A percentile compares a stretch with the other conserved stretches of the same genome.
These are phyloP conservation scores for Starmerella gropengiesseri DNA, from an alignment of 805 yeast genomes.

Conservation along the genomic window DNA sequence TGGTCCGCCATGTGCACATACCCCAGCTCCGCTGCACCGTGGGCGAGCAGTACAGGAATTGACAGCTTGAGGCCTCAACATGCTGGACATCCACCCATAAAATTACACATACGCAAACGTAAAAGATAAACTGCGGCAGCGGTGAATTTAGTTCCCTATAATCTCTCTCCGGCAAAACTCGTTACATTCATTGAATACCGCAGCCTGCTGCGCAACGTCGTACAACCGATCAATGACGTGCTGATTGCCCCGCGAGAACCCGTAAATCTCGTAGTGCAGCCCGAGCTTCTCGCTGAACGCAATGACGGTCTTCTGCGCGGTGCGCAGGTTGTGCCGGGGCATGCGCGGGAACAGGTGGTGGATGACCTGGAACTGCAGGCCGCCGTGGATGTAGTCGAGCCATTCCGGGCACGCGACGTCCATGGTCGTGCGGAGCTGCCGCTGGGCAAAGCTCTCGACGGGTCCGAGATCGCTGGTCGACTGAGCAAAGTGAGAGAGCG, in stretches of 20 bases:
- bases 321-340: slow-evolving; percentile 78
- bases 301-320: slow-evolving; percentile 59
- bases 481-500: slow-evolving; percentile 86
- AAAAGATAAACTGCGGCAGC: too few species aligned
- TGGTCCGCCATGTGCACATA: too few species aligned
- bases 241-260: slow-evolving; percentile 67
- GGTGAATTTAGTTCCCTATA: slow-evolving; percentile 1
- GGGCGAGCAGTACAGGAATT: too few species aligned
- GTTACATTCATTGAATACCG: slow-evolving; percentile 62
- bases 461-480: slow-evolving; percentile 78
- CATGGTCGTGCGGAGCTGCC: slow-evolving; percentile 86
- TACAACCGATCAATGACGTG: slow-evolving; percentile 57
- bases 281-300: slow-evolving; percentile 70
- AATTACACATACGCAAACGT: too few species aligned
- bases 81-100: too few species aligned
- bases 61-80: too few species aligned
- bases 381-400: slow-evolving; percentile 87
- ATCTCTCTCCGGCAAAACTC: slow-evolving; percentile 47
- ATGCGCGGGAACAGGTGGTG: slow-evolving; percentile 83
- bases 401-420: slow-evolving; percentile 90
- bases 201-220: slow-evolving; percentile 71
- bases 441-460: slow-evolving; percentile 63
- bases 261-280: slow-evolving; percentile 69
- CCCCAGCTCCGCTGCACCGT: too few species aligned
- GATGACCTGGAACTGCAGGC: slow-evolving; percentile 81